Conservation (phyloP, 768 basidiomycete genomes). For the Suillus subalutaceus region DNA sequence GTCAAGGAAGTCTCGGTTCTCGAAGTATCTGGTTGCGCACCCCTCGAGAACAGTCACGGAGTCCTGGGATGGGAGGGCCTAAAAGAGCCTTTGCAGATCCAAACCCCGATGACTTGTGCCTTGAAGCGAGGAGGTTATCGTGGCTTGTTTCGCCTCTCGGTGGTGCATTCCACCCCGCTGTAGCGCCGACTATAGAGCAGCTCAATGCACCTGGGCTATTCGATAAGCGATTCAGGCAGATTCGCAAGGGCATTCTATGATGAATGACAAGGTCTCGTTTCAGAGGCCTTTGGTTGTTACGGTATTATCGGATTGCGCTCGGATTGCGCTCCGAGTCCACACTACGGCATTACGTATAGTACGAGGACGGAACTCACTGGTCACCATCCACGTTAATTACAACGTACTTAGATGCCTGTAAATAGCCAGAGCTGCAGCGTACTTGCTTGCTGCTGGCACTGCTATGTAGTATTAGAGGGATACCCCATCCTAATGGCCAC, state of each 20-base stretch:
- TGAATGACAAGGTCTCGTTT: not conserved
- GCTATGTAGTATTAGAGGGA: not conserved
- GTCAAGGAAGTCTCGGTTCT: constrained; percentile 9
- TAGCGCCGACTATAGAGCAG: constrained; percentile 8
- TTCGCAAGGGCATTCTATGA: constrained; percentile 2
- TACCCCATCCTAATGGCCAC: not conserved
- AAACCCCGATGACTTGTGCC: not conserved
- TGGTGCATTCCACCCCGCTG: constrained; percentile 8
- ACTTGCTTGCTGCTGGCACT: not conserved
- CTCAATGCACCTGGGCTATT: constrained; percentile 12
- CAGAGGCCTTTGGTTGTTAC: not conserved
- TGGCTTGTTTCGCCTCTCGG: constrained; percentile 23
- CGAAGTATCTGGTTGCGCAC: constrained; percentile 11
- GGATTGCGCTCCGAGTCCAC: not conserved
- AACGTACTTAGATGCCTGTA: not conserved
- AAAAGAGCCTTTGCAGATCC: constrained; percentile 15
- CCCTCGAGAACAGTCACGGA: constrained; percentile 12
- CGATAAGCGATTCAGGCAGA: constrained; percentile 6
- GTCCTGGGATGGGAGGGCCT: constrained; percentile 14
- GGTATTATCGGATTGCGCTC: not conserved
- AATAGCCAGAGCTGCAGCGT: not conserved
- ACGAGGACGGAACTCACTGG: not conserved
- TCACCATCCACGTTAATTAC: not conserved
- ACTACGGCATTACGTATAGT: not conserved
- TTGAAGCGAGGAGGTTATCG: constrained; percentile 25